Base-by-base conservation (phyloP, 805 yeast species). In the Wickerhamomyces rabaulensis region DNA sequence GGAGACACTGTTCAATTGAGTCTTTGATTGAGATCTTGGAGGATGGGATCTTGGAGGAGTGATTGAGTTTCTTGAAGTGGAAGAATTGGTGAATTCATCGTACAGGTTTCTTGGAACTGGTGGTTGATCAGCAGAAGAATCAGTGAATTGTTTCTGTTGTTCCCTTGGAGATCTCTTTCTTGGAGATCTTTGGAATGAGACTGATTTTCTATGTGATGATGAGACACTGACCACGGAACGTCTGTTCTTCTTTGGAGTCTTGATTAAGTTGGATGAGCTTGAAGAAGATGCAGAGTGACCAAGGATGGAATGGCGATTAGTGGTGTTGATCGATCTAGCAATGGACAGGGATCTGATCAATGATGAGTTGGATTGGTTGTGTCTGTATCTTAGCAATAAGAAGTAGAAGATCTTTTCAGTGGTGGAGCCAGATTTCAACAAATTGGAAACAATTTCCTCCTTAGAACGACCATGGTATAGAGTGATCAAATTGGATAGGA, bases 391-490 rank as follows among this genome's bases (percentile, higher is more conserved):
- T 69, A 84, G 68, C 49, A 88, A 69, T 42, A 89, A 65, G 53
- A 85, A 82, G 65, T 89, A 88, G 60, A 88, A 88, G 51, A 87
- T 76, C 68, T 88, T 88, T 57, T 88, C 96, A 2, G 89, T 76
- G 49, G 82, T 82, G 49, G 79, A 76, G 33, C 73, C 80, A 2
- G 75, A 71, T 19, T 79, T 72, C 46, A 82, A 53, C 42, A 89
- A 67, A 49, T 78, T 75, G 5, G 71, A 61, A 39, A 84, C 66
- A 20, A 89, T 78, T 9, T 71, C 66, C n/a, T 75, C 71, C 47
- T 78, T 76, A 17, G 79, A 69, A 49, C 83, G 84, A 46, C 91
- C 92, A 63, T 87, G 96, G 80, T 94, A 88, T 51, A 88, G 65
- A 10, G 87, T 86, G 54, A 84, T 84, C 54, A 88, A 69, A 57